Conservation (phyloP, 148 eudicot species). For the Diospyros lotus region DNA sequence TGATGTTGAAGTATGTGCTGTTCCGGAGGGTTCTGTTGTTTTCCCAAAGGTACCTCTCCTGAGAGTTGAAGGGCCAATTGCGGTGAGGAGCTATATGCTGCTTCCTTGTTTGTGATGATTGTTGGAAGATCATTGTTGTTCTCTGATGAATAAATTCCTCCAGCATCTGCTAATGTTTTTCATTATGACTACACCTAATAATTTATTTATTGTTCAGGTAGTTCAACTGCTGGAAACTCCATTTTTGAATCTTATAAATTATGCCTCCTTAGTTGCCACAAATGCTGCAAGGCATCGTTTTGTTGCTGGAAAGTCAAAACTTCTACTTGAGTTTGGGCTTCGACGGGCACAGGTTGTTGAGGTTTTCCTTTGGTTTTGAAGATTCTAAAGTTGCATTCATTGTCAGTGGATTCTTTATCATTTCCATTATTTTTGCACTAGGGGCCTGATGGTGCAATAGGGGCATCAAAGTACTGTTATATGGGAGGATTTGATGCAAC, state of each 20-base stretch:
- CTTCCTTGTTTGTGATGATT: constrained; percentile 10
- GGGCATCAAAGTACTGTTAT: constrained; percentile 86
- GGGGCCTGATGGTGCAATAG: constrained; percentile 97
- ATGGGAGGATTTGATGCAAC: constrained; percentile 97
- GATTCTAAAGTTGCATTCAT: background rate
- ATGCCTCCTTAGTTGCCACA: constrained; percentile 85
- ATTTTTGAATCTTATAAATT: constrained; percentile 83
- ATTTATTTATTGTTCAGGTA: constrained; percentile 38
- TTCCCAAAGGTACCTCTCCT: constrained; percentile 82
- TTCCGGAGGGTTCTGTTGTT: constrained; percentile 81
- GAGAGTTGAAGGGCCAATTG: constrained; percentile 89
- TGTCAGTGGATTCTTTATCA: background rate
- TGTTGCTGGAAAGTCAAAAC: constrained; percentile 83
- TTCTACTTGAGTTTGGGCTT: constrained; percentile 87
- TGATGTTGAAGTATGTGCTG: constrained; percentile 76
- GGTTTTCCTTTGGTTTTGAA: constrained; percentile 8
- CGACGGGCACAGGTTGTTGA: constrained; percentile 78
- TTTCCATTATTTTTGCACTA: constrained; percentile 11
- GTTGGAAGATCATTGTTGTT: background rate
- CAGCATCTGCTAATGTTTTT: background rate
- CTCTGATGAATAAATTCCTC: background rate
- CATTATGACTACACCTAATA: background rate
- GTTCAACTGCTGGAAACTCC: constrained; percentile 91
- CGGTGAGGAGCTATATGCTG: constrained; percentile 47
- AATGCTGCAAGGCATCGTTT: constrained; percentile 97